Percentiles rank a stretch among this genome's conserved stretches.
Conservation (phyloP, 2,329 filamentous ascomycete genomes). For the Nigrograna mackinnonii region DNA sequence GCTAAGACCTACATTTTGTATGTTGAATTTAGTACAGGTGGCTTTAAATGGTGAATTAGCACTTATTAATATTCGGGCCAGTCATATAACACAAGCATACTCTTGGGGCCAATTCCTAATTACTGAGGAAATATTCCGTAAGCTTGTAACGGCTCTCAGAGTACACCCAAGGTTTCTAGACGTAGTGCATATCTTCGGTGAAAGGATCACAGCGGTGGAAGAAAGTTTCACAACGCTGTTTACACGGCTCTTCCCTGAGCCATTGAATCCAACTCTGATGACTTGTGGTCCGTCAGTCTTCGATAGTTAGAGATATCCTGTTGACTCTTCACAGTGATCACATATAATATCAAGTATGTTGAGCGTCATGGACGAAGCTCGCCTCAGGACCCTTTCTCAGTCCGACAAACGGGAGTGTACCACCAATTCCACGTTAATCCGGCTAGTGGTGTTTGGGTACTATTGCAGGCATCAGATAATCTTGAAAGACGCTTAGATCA, state of each 20-base stretch:
- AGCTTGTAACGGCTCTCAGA: slow-evolving; percentile 8
- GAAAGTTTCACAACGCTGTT: slow-evolving; percentile 10
- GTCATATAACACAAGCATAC: not conserved
- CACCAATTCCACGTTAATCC: slow-evolving; percentile 5
- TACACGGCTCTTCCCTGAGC: not conserved
- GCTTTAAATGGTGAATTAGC: not conserved
- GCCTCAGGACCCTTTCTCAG: slow-evolving; percentile 14
- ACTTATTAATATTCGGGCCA: not conserved
- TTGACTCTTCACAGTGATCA: slow-evolving; percentile 4
- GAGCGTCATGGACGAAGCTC: slow-evolving; percentile 10
- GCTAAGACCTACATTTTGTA: not conserved
- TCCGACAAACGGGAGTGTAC: slow-evolving; percentile 12
- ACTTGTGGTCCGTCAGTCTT: not conserved
- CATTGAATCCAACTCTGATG: not conserved
- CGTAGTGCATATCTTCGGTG: slow-evolving; percentile 11
- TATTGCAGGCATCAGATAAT: slow-evolving; percentile 11
- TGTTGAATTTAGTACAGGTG: not conserved
- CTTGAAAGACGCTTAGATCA: not conserved
- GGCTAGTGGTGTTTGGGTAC: slow-evolving; percentile 7
- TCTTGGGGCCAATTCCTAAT: slow-evolving; percentile 5
- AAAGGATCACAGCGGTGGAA: slow-evolving; percentile 12
- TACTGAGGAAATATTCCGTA: slow-evolving; percentile 12
- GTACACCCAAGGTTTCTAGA: slow-evolving; percentile 13
- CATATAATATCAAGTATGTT: slow-evolving; percentile 16
- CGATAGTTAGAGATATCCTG: not conserved